A percentile compares a stretch with the other conserved stretches of the same genome.
These are phyloP conservation scores for Phycomyces nitens DNA, from an alignment of 192 early-diverging fungal genomes.

Conservation along the genomic window DNA sequence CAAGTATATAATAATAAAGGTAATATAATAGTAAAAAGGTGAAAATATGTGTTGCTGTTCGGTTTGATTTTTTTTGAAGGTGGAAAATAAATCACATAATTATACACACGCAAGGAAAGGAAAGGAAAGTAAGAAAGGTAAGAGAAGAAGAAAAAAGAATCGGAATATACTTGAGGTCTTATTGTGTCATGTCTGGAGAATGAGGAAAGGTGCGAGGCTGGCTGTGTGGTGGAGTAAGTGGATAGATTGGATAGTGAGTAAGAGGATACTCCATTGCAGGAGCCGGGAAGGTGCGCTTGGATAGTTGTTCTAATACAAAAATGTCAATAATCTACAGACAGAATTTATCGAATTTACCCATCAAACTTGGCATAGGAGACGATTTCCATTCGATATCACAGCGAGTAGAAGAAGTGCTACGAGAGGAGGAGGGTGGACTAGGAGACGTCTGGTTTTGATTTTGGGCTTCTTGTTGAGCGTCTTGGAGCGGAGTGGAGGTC, in stretches of 20 bases:
- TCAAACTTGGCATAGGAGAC: constrained; percentile 33
- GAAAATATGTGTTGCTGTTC: too few species aligned
- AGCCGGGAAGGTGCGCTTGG: constrained; percentile 32
- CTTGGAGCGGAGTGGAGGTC: background rate
- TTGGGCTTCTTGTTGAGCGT: background rate
- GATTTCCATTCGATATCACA: constrained; percentile 14
- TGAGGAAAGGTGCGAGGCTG: constrained; percentile 20
- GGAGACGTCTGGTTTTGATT: background rate
- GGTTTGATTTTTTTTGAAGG: too few species aligned
- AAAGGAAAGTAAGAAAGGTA: too few species aligned
- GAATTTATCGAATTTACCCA: constrained; percentile 20
- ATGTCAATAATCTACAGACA: background rate
- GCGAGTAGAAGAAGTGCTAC: background rate
- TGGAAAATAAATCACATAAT: too few species aligned
- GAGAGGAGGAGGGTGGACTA: constrained; percentile 8
- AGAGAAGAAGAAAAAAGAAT: too few species aligned
- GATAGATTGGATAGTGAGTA: constrained; percentile 36
- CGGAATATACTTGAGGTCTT: too few species aligned
- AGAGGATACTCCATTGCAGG: constrained; percentile 26
- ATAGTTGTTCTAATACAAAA: constrained; percentile 33
- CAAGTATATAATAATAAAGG: too few species aligned
- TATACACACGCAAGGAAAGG: too few species aligned
- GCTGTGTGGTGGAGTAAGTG: constrained; percentile 31
- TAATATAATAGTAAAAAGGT: too few species aligned
- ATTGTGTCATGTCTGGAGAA: background rate